Evolutionary conservation across 345 rosid genomes (phyloP).

Genomic region (Trapa bicornis): DNA sequence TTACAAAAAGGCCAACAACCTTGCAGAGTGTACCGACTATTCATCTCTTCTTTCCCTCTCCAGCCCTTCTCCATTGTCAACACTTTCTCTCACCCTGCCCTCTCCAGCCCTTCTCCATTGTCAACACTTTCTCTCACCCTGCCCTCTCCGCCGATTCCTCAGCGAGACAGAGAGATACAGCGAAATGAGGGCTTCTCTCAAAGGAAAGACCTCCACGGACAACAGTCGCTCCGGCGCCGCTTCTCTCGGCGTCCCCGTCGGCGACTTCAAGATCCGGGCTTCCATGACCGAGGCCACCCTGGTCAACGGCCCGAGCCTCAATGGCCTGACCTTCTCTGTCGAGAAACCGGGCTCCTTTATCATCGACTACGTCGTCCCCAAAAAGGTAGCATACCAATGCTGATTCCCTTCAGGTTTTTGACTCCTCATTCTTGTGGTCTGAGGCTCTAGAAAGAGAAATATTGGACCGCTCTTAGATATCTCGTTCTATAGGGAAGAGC

Average conservation of each 20-base stretch:
- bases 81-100: too few species aligned
- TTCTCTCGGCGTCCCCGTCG: slow-evolving; percentile 39
- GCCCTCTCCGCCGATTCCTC: background rate
- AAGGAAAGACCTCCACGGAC: slow-evolving; percentile 51
- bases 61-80: too few species aligned
- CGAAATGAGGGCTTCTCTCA: slow-evolving; percentile 68
- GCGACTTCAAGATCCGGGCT: slow-evolving; percentile 63
- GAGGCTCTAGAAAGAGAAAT: too few species aligned
- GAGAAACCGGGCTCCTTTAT: slow-evolving; percentile 82
- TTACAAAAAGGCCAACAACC: too few species aligned
- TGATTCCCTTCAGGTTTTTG: background rate
- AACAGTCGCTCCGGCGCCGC: slow-evolving; percentile 31
- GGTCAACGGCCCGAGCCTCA: slow-evolving; percentile 63
- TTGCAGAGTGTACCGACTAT: too few species aligned
- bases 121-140: too few species aligned
- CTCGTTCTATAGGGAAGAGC: background rate
- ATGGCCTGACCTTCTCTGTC: slow-evolving; percentile 56
- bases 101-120: background rate
- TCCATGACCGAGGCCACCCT: slow-evolving; percentile 78
- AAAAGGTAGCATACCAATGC: slow-evolving; percentile 27
- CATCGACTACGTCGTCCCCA: slow-evolving; percentile 71
- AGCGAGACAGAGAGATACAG: background rate
- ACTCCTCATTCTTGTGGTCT: background rate
- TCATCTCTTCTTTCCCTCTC: too few species aligned
- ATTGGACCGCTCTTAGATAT: background rate